These are phyloP conservation scores for Colletotrichum limetticola DNA, from an alignment of 2,329 filamentous ascomycete species.

Conservation along the genomic window DNA sequence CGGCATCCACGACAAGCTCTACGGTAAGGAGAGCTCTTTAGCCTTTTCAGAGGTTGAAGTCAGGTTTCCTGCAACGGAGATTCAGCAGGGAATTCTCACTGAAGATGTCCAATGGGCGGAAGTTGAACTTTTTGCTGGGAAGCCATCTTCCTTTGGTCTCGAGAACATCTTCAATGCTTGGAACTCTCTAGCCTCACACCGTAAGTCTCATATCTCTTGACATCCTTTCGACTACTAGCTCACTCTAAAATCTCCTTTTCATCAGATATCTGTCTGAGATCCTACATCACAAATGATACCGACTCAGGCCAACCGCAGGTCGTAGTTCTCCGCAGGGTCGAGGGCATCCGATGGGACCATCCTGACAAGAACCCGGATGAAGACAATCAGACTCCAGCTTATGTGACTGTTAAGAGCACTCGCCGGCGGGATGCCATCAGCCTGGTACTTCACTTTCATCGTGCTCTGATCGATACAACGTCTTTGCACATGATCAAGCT, in stretches of 20 bases:
- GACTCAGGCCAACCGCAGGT: neutral
- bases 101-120: neutral
- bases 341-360: neutral
- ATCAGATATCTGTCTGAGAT: neutral
- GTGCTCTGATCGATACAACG: slow-evolving; percentile 4
- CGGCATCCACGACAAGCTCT: neutral
- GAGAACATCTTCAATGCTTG: neutral
- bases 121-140: neutral
- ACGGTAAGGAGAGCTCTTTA: neutral
- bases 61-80: neutral
- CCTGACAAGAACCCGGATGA: neutral
- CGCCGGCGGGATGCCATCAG: neutral
- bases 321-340: neutral
- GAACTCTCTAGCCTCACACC: neutral
- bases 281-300: neutral
- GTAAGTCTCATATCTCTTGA: neutral
- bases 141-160: neutral
- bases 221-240: neutral
- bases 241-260: neutral
- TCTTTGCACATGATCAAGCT: slow-evolving; percentile 9
- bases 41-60: neutral
- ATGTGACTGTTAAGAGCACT: neutral
- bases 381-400: neutral
- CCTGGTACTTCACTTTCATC: slow-evolving; percentile 1
- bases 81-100: neutral